These are phyloP conservation scores for Kluyveromyces marxianus DNA, from an alignment of 1,139 yeast genomes.

Conservation along the genomic window DNA sequence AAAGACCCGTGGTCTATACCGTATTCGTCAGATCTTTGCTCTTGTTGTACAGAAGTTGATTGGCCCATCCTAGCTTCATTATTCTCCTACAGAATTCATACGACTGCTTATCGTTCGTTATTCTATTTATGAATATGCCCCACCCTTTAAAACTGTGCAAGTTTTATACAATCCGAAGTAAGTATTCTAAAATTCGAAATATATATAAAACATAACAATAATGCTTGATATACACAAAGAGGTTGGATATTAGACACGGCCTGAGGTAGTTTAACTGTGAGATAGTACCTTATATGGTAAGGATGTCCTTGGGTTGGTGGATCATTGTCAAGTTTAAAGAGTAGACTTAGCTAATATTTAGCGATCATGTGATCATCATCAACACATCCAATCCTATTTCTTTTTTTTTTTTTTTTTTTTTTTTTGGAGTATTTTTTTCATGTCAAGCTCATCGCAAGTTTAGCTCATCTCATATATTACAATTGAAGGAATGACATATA, in stretches of 20 bases:
- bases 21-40: background rate
- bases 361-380: too few relatives aligned
- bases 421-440: background rate
- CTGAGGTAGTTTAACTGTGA: too few relatives aligned
- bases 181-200: too few relatives aligned
- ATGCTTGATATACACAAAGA: too few relatives aligned
- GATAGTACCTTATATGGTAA: too few relatives aligned
- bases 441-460: conserved; percentile 5
- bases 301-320: too few relatives aligned
- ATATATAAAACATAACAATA: too few relatives aligned
- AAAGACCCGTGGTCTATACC: background rate
- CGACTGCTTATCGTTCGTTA: background rate
- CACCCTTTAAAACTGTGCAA: background rate
- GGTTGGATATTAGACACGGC: too few relatives aligned
- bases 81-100: background rate
- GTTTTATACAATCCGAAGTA: too few relatives aligned
- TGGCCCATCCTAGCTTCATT: conserved; percentile 14
- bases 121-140: background rate
- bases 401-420: background rate
- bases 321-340: too few relatives aligned
- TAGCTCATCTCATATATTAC: conserved; percentile 20
- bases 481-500: background rate
- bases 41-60: conserved; percentile 7
- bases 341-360: too few relatives aligned
- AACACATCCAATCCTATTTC: background rate